Evolutionary conservation across 2,329 filamentous ascomycete species (phyloP).

Genomic region (Magnaporthiopsis incrustans): DNA sequence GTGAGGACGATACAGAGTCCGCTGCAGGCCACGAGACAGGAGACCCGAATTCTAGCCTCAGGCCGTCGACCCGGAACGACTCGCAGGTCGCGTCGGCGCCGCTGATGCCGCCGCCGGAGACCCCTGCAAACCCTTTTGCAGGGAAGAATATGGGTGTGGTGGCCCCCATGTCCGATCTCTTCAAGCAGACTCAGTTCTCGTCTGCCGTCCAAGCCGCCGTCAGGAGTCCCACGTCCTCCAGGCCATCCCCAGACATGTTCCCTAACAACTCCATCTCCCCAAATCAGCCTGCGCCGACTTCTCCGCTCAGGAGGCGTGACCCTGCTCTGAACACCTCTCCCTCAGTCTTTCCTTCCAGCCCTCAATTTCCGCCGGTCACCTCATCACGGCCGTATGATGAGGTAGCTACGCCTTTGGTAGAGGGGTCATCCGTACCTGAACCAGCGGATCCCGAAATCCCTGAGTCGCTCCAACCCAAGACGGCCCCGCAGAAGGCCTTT

Average conservation of each 20-base stretch:
- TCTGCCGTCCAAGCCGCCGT: conserved; percentile 33
- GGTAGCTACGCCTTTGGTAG: conserved; percentile 12
- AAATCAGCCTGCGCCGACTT: conserved; percentile 29
- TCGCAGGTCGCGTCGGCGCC: not conserved
- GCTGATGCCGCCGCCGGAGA: conserved; percentile 29
- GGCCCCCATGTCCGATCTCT: conserved; percentile 42
- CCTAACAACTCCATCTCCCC: conserved; percentile 36
- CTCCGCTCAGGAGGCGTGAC: conserved; percentile 41
- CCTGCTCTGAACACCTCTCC: conserved; percentile 34
- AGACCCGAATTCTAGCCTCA: not conserved
- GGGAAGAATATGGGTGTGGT: conserved; percentile 24
- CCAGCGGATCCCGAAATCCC: conserved; percentile 10
- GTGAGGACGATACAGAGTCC: conserved; percentile 29
- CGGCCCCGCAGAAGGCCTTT: conserved; percentile 9
- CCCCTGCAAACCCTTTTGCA: conserved; percentile 45
- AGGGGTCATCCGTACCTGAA: not conserved
- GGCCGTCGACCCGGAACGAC: not conserved
- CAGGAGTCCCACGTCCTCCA: conserved; percentile 48
- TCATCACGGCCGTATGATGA: conserved; percentile 16
- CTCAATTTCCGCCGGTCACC: conserved; percentile 17
- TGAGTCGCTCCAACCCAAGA: conserved; percentile 12
- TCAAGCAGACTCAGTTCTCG: conserved; percentile 46
- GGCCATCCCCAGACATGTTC: conserved; percentile 44
- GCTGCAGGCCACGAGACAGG: not conserved
- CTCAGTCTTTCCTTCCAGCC: conserved; percentile 33